Evolutionary conservation across 2,329 filamentous ascomycete genomes (phyloP), one percentile per base, ranked within the genome.

Genomic region (Diaporthe amygdali): DNA sequence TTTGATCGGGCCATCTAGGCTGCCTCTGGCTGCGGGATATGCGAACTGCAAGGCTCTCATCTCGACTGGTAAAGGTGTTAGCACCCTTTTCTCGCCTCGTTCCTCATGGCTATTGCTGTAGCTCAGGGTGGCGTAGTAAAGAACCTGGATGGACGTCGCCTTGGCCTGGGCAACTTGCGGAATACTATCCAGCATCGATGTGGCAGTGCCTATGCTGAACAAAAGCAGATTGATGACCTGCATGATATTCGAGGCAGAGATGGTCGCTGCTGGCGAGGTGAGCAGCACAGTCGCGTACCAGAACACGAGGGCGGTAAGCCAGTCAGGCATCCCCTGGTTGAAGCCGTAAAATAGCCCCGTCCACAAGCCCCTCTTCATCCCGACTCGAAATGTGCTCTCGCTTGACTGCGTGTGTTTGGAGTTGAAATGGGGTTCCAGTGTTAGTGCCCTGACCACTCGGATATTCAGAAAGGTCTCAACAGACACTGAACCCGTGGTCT

Each of bases 171-270:
- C 92, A 52, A 97, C 91, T 77, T 97, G 94, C 0, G 96, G 95
- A 30, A 98, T 90, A 77, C 91, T 92, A 59, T 89, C 87, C 22
- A 97, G 82, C 68, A 96, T 89, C 39, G 87, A 86, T 44, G 90
- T 90, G 2, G 93, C 89, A 14, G 92, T 94, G 14, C 91, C 90
- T 69, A 97, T 89, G 72, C 93, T 92, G 78, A 98, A 93, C n/a
- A 97, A 87, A 1, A 98, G 86, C 67, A 97, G 86, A 41, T 95
- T 93, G 76, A 96, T 91, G 0, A 96, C 93, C 72, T 92, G 89
- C 34, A 97, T 82, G 22, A 96, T 88, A 2, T 87, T 83, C 2
- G 87, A 84, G 0, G 92, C 87, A 0, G 84, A 85, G n/a, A 82
- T 77, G 15, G 78, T 76, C 8, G 74, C 83, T 81, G 87, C 81